A percentile compares a stretch with the other conserved stretches of the same genome.
Conservation (phyloP, 2,329 filamentous ascomycete genomes). For the Clarireedia sp. region DNA sequence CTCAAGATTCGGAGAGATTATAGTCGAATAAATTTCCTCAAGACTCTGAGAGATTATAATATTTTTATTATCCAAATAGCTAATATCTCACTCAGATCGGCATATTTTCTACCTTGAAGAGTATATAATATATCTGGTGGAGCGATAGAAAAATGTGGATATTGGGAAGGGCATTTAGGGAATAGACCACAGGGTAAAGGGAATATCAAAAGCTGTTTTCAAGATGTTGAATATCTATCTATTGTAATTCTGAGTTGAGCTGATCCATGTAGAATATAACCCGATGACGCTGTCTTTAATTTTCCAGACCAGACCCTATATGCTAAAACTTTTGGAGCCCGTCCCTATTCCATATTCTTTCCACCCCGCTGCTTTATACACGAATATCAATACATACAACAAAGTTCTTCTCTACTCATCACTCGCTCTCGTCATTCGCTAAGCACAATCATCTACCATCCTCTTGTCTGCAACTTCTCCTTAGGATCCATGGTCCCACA, state of each 20-base stretch:
- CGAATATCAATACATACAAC: background rate
- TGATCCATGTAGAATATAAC: too few species aligned
- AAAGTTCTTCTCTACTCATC: background rate
- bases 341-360: background rate
- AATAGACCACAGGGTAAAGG: background rate
- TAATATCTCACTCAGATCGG: too few species aligned
- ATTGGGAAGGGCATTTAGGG: background rate
- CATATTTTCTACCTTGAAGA: too few species aligned
- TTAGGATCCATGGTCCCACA: constrained; percentile 66
- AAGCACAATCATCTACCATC: constrained; percentile 53
- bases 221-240: too few species aligned
- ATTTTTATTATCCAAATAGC: too few species aligned
- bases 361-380: background rate
- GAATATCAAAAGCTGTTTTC: too few species aligned
- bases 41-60: too few species aligned
- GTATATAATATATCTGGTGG: background rate
- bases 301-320: background rate
- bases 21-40: too few species aligned
- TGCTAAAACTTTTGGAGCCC: background rate
- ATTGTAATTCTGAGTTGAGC: too few species aligned
- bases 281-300: too few species aligned
- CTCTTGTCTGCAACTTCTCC: constrained; percentile 77
- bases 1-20: too few species aligned
- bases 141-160: background rate
- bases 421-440: too few species aligned